Percentiles rank a stretch among this genome's conserved stretches.
Conservation (phyloP, 495 filamentous ascomycete species). For the Talaromyces proteolyticus region DNA sequence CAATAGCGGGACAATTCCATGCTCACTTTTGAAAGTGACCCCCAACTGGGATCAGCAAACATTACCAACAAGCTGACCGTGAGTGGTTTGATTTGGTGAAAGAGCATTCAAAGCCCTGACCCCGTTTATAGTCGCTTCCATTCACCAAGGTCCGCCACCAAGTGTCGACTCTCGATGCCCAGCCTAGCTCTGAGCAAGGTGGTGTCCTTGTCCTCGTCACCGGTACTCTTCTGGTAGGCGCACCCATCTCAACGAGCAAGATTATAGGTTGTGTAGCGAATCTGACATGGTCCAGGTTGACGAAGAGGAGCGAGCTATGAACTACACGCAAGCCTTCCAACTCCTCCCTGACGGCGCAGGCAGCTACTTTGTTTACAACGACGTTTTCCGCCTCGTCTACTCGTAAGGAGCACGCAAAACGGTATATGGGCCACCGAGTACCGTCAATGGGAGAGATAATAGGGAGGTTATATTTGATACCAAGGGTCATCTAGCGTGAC, state of each 20-base stretch:
- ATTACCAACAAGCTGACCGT: slow-evolving; percentile 81
- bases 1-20: slow-evolving; percentile 75
- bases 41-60: slow-evolving; percentile 44
- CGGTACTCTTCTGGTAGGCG: slow-evolving; percentile 70
- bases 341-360: slow-evolving; percentile 62
- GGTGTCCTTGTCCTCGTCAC: slow-evolving; percentile 81
- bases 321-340: slow-evolving; percentile 81
- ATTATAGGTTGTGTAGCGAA: too few relatives aligned
- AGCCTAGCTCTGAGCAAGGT: slow-evolving; percentile 54
- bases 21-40: slow-evolving; percentile 79
- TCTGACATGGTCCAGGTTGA: slow-evolving; percentile 60
- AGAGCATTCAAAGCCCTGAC: slow-evolving; percentile 7
- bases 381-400: slow-evolving; percentile 83
- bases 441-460: not conserved
- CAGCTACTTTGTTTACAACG: slow-evolving; percentile 83
- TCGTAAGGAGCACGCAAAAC: slow-evolving; percentile 6
- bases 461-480: not conserved
- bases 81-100: slow-evolving; percentile 16
- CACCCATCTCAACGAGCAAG: too few relatives aligned
- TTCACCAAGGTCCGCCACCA: slow-evolving; percentile 75
- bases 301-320: slow-evolving; percentile 72
- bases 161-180: slow-evolving; percentile 65
- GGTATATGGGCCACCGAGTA: not conserved
- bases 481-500: not conserved
- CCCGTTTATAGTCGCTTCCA: slow-evolving; percentile 54